Percentiles rank a stretch among this genome's conserved stretches.
phyloP scores from a whole-genome alignment of 345 rosid genomes.

The Eucalyptus cladocalyx region DNA sequence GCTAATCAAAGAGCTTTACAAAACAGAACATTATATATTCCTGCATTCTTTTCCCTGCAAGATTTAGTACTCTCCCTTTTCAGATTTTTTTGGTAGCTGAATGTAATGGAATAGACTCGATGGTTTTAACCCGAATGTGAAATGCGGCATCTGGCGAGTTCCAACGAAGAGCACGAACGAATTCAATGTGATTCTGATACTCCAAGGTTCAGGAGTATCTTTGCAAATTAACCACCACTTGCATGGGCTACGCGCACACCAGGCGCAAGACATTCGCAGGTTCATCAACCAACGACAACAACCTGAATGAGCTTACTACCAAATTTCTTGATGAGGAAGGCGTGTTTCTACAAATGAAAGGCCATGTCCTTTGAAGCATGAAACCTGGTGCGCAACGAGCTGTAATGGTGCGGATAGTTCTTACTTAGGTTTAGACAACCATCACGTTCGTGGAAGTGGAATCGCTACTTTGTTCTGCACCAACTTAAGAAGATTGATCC shows the following conservation, averaged over 20 bases:
- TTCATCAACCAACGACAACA: neutral
- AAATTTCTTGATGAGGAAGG: neutral
- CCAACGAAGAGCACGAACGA: neutral
- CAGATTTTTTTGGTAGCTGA: neutral
- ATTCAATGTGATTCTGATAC: neutral
- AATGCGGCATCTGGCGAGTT: neutral
- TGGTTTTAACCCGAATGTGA: neutral
- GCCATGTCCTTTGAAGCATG: neutral
- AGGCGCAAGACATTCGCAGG: neutral
- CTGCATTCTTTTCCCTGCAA: neutral
- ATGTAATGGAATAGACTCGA: neutral
- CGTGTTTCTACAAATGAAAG: neutral
- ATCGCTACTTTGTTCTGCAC: neutral
- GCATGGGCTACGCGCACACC: neutral
- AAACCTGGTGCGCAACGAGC: neutral
- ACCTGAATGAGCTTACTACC: neutral
- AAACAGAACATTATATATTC: neutral
- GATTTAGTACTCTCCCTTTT: neutral
- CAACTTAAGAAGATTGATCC: neutral
- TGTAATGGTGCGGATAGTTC: neutral
- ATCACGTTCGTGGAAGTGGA: neutral
- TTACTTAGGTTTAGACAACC: neutral
- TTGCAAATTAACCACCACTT: neutral
- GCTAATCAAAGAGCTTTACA: neutral
- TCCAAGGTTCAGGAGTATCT: neutral